Percentiles rank a stretch among this genome's conserved stretches.
These are phyloP conservation scores for Lathyrus tuberosus DNA, from an alignment of 306 rosid species.

Conservation along the genomic window DNA sequence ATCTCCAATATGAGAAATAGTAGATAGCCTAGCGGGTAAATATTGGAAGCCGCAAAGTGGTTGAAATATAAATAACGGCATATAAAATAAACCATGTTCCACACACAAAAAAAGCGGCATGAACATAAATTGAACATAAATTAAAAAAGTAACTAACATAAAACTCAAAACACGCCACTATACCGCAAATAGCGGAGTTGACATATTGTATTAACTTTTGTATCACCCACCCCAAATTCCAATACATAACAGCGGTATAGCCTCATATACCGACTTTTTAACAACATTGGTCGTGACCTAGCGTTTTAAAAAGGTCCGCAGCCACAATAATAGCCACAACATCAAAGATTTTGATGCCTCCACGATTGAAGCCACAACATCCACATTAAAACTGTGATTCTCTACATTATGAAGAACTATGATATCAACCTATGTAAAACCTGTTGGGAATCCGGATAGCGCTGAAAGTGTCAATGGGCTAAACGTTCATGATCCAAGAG, in stretches of 20 bases:
- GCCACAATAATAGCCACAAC: background rate
- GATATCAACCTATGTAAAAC: background rate
- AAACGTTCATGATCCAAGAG: too few relatives aligned
- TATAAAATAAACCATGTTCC: too few relatives aligned
- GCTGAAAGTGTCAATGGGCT: too few relatives aligned
- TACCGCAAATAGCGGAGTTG: background rate
- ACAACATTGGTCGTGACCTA: background rate
- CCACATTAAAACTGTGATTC: background rate
- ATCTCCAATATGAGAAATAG: background rate
- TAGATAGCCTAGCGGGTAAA: background rate
- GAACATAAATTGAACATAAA: too few relatives aligned
- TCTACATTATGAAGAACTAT: background rate
- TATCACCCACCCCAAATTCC: background rate
- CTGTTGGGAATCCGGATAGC: too few relatives aligned
- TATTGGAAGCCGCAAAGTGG: background rate
- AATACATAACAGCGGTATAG: background rate
- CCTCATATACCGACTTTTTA: background rate
- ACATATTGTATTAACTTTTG: background rate
- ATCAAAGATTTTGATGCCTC: background rate
- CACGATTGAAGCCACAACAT: background rate
- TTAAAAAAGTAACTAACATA: too few relatives aligned
- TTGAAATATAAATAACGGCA: background rate
- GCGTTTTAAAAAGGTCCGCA: too few relatives aligned
- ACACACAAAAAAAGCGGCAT: too few relatives aligned
- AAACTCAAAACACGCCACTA: too few relatives aligned